A percentile compares a stretch with the other conserved stretches of the same genome.
Conservation (phyloP, 169 alveolate species). For the Eimeria zaria region DNA sequence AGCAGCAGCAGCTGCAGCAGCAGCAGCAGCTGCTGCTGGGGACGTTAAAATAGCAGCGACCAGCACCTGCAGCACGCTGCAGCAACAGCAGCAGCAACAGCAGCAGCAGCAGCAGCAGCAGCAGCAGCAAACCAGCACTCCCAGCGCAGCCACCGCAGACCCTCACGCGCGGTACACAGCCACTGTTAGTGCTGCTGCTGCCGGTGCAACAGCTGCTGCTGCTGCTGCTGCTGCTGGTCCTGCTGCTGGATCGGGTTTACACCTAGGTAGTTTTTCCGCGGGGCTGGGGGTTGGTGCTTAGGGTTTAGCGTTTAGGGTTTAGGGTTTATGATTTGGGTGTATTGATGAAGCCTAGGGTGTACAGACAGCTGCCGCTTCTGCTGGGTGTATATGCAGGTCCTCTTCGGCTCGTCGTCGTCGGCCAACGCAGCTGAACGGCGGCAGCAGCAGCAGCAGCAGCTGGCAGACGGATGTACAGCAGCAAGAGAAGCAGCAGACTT, state of each 20-base stretch:
- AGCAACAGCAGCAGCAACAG: conserved; percentile 45
- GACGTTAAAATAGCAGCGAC: conserved; percentile 43
- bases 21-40: conserved; percentile 68
- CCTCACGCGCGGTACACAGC: conserved; percentile 76
- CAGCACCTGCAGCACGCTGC: conserved; percentile 12
- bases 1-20: conserved; percentile 70
- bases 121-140: conserved; percentile 68
- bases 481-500: conserved; percentile 35
- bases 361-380: background rate
- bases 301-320: conserved; percentile 12
- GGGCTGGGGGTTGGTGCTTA: background rate
- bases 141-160: conserved; percentile 72
- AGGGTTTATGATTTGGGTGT: background rate
- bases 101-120: conserved; percentile 61
- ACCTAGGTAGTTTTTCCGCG: background rate
- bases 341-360: background rate
- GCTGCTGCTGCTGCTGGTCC: conserved; percentile 71
- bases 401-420: conserved; percentile 65
- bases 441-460: conserved; percentile 73
- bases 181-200: conserved; percentile 53
- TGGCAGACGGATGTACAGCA: conserved; percentile 52
- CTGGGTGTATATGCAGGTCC: conserved; percentile 46
- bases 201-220: conserved; percentile 55
- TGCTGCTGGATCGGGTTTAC: conserved; percentile 32
- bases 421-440: conserved; percentile 43